Evolutionary conservation across 441 rosid species (phyloP).

Genomic region (Macaranga tanarius): DNA sequence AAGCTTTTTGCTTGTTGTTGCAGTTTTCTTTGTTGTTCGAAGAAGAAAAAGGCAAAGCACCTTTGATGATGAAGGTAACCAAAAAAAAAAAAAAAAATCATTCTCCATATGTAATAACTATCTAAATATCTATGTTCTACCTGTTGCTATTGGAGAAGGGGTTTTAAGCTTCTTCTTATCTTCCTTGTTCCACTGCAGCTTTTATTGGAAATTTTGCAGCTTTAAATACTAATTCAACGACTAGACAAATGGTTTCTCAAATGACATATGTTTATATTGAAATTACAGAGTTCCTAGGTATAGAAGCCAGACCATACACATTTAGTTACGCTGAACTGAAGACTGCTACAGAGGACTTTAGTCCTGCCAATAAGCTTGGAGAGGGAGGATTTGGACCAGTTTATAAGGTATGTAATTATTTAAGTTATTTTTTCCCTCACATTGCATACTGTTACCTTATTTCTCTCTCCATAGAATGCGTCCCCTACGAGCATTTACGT

Average conservation of each 20-base stretch:
- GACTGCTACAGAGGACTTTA: slow-evolving; percentile 55
- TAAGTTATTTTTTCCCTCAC: neutral
- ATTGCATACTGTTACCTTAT: neutral
- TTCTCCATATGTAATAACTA: slow-evolving; percentile 5
- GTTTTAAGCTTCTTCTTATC: neutral
- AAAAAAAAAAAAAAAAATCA: neutral
- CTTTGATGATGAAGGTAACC: slow-evolving; percentile 50
- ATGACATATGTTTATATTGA: neutral
- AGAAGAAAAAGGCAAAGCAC: slow-evolving; percentile 32
- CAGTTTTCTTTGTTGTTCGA: slow-evolving; percentile 33
- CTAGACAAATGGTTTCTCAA: neutral
- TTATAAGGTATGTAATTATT: slow-evolving; percentile 21
- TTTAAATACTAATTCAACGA: neutral
- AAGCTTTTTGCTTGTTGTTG: slow-evolving; percentile 32
- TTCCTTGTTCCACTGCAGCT: neutral
- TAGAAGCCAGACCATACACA: slow-evolving; percentile 57
- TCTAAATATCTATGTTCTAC: neutral
- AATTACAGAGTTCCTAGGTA: slow-evolving; percentile 39
- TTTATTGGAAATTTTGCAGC: neutral
- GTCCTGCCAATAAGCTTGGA: slow-evolving; percentile 30
- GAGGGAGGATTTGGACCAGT: slow-evolving; percentile 38
- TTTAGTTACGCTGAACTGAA: slow-evolving; percentile 58
- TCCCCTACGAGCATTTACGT: neutral
- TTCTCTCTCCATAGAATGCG: neutral
- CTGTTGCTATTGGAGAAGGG: neutral